Evolutionary conservation across 495 filamentous ascomycete species (phyloP), one percentile per base, ranked within the genome.

Genomic region (Gamarada debralockiae): DNA sequence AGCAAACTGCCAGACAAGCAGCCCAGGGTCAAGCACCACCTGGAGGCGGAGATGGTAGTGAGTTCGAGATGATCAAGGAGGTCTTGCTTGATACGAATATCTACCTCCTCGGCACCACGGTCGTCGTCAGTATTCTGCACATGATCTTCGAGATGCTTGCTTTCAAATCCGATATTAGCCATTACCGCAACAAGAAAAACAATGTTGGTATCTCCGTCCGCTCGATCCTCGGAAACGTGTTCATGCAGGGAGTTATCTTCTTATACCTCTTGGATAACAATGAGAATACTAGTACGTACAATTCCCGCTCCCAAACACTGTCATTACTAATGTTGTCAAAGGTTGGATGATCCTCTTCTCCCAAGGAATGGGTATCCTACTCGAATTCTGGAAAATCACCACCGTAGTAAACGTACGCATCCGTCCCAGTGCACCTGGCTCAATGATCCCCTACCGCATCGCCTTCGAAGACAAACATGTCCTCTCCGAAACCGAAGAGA

Each of bases 181-280:
- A 98, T 70, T 98, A 92, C 80, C 88, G 90, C 61, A 96, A 97
- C 73, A 98, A 98, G 88, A 98, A 98, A 73, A 95, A 97, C 73
- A 88, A 92, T 46, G 90, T 98, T 29, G 93, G 93, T 49, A 90
- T 95, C 23, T 96, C 90, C 7, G 86, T 98, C 38, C 89, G 93
- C 31, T 95, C 95, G 8, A 98, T 98, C 63, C 75, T 98, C 36
- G 92, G 89, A 56, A 98, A 97, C 63, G 92, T 97, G 56, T 90
- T 97, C 70, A 98, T 98, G 93, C 93, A 98, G 66, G 69, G 74
- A 12, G 80, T 97, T 62, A 96, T 98, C 68, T 96, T 98, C 79
- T 81, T 98, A 22, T 98, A 98, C 69, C 78, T 98, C n/a, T 73
- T 98, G 64, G 93, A 98, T 71, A 97, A 98, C 69, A 95, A 88